Percentiles rank a stretch among this genome's conserved stretches.
Conservation (phyloP, 352 stramenopile species). For the Phytophthora ohioensis region DNA sequence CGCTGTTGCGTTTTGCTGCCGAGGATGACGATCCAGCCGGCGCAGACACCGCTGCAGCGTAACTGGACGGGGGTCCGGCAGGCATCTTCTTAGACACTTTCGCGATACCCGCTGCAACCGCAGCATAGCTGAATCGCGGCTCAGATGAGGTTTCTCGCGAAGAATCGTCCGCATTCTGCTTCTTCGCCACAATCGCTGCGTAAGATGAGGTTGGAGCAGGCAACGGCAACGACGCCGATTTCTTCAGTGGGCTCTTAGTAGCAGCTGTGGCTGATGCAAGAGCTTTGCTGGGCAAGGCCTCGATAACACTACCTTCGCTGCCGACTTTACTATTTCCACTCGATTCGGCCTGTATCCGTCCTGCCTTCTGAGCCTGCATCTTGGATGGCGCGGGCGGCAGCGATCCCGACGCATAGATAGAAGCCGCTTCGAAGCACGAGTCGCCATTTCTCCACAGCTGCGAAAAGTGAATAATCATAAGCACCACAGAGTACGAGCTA, state of each 20-base stretch:
- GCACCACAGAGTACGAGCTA: conserved; percentile 92
- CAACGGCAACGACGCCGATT: conserved; percentile 27
- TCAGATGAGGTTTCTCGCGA: conserved; percentile 16
- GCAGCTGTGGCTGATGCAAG: neutral
- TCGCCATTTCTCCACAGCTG: conserved; percentile 73
- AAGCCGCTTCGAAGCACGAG: conserved; percentile 58
- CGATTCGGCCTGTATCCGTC: conserved; percentile 30
- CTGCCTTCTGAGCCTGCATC: conserved; percentile 29
- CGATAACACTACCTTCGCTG: conserved; percentile 20
- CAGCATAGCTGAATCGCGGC: conserved; percentile 76
- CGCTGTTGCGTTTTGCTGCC: conserved; percentile 24
- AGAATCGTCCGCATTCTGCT: conserved; percentile 27
- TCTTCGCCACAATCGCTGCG: conserved; percentile 61
- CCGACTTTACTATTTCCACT: conserved; percentile 24
- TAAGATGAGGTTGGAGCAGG: conserved; percentile 60
- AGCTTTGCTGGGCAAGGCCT: conserved; percentile 5
- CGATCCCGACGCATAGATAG: conserved; percentile 73
- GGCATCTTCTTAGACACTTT: conserved; percentile 45
- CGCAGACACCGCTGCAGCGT: conserved; percentile 72
- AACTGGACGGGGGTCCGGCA: conserved; percentile 57
- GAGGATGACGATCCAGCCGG: conserved; percentile 26
- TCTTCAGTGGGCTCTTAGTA: conserved; percentile 23
- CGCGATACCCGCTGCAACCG: conserved; percentile 70
- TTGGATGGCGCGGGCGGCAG: conserved; percentile 49
- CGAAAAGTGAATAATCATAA: conserved; percentile 93